These are phyloP conservation scores for Sporothrix inflata DNA, from an alignment of 2,329 filamentous ascomycete species.

Conservation along the genomic window DNA sequence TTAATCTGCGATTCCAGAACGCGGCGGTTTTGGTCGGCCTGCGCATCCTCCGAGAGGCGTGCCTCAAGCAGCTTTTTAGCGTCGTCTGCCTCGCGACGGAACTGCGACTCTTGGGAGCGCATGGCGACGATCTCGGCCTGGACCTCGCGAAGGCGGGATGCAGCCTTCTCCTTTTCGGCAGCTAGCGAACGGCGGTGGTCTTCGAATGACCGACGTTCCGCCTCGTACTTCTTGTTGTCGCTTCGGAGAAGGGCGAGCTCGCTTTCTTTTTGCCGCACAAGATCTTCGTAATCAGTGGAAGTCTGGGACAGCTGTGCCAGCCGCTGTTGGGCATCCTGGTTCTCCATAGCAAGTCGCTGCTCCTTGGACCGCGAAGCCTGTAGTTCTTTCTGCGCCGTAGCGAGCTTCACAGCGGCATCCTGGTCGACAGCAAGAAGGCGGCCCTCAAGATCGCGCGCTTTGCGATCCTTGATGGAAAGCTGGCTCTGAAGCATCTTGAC, in stretches of 20 bases:
- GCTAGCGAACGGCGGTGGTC: conserved; percentile 73
- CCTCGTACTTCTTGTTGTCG: conserved; percentile 81
- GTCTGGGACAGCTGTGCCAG: conserved; percentile 86
- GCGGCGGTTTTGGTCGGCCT: conserved; percentile 78
- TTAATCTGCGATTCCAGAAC: conserved; percentile 85
- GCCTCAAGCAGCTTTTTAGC: conserved; percentile 84
- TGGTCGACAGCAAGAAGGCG: conserved; percentile 85
- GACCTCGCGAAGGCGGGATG: conserved; percentile 75
- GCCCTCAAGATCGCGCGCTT: conserved; percentile 81
- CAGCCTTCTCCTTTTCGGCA: conserved; percentile 77
- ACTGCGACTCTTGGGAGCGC: conserved; percentile 78
- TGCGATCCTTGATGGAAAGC: conserved; percentile 83
- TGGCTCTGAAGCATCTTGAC: conserved; percentile 92
- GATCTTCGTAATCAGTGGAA: conserved; percentile 91
- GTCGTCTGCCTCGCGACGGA: conserved; percentile 87
- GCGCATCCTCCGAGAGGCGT: conserved; percentile 85
- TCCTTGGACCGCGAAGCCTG: conserved; percentile 73
- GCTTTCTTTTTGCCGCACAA: conserved; percentile 91
- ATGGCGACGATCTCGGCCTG: conserved; percentile 88
- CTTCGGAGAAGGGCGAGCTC: conserved; percentile 83
- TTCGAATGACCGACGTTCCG: conserved; percentile 77
- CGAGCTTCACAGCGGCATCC: conserved; percentile 84
- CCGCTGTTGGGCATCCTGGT: conserved; percentile 79
- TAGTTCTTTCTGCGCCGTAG: conserved; percentile 77
- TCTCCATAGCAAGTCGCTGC: conserved; percentile 76